Conservation (phyloP, 257 asterid genomes). For the Avicennia marina region DNA sequence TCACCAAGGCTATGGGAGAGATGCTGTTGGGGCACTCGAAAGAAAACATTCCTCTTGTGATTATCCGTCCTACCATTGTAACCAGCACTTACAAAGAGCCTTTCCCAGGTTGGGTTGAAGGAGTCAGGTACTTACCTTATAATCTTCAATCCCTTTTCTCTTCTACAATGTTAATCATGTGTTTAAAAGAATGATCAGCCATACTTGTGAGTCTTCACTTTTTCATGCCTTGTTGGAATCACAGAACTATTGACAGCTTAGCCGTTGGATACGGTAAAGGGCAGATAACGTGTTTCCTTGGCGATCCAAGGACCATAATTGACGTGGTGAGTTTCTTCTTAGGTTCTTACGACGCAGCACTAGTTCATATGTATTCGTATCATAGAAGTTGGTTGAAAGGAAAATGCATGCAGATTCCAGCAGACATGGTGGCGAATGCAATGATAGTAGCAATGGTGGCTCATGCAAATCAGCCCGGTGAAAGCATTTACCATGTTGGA, state of each 20-base stretch:
- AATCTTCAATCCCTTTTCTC: too few species aligned
- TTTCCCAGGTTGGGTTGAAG: slow-evolving; percentile 92
- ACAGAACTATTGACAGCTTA: slow-evolving; percentile 87
- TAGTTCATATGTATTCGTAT: too few species aligned
- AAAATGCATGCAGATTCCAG: slow-evolving; percentile 60
- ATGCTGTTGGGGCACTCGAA: slow-evolving; percentile 48
- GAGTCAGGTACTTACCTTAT: slow-evolving; percentile 44
- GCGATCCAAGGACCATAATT: slow-evolving; percentile 49
- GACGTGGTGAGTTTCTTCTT: slow-evolving; percentile 51
- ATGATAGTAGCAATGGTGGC: slow-evolving; percentile 70
- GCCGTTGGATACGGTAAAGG: slow-evolving; percentile 85
- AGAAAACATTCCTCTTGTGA: slow-evolving; percentile 43
- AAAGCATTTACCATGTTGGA: slow-evolving; percentile 68
- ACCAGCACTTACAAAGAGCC: slow-evolving; percentile 78
- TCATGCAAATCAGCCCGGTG: slow-evolving; percentile 36
- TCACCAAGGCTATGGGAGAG: slow-evolving; percentile 87
- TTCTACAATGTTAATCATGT: too few species aligned
- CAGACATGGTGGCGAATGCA: slow-evolving; percentile 93
- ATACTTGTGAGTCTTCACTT: too few species aligned
- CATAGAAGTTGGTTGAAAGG: too few species aligned
- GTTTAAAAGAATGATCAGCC: too few species aligned
- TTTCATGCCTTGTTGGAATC: background rate
- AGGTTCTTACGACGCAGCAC: too few species aligned
- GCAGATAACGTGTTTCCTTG: slow-evolving; percentile 59
- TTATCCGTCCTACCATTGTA: slow-evolving; percentile 69